Evolutionary conservation across 2,329 filamentous ascomycete species (phyloP).

Genomic region (Fusarium nodosum): DNA sequence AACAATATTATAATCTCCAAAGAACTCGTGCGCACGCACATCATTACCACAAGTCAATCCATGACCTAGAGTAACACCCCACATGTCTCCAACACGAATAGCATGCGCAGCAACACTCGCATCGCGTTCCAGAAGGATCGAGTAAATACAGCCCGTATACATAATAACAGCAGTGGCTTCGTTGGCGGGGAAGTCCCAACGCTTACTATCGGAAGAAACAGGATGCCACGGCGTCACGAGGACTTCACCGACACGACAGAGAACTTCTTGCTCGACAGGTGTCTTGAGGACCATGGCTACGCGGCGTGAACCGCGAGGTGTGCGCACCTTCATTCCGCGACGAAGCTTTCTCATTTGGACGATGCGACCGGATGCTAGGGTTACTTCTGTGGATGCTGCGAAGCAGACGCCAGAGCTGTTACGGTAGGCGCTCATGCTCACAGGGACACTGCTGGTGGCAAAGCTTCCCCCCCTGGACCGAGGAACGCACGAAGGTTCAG

Average conservation of each 20-base stretch:
- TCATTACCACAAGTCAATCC: constrained; percentile 58
- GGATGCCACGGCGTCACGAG: constrained; percentile 73
- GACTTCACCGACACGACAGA: constrained; percentile 63
- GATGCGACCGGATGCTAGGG: constrained; percentile 57
- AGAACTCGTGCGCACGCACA: constrained; percentile 66
- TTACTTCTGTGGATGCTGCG: constrained; percentile 62
- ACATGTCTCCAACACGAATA: constrained; percentile 60
- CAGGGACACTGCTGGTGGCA: constrained; percentile 11
- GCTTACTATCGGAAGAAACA: constrained; percentile 56
- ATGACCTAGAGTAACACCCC: constrained; percentile 72
- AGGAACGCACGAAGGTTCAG: constrained; percentile 55
- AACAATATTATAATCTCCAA: constrained; percentile 65
- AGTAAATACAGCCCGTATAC: constrained; percentile 69
- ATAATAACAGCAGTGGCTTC: constrained; percentile 51
- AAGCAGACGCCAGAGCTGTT: constrained; percentile 64
- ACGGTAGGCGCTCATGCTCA: constrained; percentile 63
- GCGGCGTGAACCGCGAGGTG: constrained; percentile 62
- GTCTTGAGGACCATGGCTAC: constrained; percentile 68
- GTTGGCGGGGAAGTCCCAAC: constrained; percentile 64
- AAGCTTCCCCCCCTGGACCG: neutral
- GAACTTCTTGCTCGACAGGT: constrained; percentile 53
- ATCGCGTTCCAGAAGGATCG: constrained; percentile 66
- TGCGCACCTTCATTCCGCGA: constrained; percentile 63
- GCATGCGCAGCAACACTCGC: constrained; percentile 62
- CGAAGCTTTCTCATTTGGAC: constrained; percentile 61